Base-by-base conservation (phyloP, 2,329 filamentous ascomycete species). In the Verticillium klebahnii region DNA sequence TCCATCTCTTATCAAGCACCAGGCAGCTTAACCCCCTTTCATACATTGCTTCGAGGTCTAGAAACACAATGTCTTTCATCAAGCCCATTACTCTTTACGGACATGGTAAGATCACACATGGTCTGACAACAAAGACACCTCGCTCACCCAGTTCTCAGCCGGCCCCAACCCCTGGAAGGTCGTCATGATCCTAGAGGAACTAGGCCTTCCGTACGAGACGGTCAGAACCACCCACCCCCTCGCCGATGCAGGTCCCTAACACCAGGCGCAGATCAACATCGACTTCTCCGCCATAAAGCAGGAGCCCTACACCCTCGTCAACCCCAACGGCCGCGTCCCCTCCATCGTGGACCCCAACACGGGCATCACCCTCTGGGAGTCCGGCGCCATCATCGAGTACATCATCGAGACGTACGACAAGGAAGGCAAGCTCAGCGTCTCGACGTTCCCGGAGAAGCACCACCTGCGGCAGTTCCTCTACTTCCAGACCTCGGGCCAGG, bases 261-360 rank as follows among this genome's bases (percentile, higher is more conserved):
- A 6, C 14, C 19, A 36, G 37, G n/a, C 55, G 63, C 62, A 52
- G 45, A 19, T 23, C 4, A 63, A 64, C 0, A 56, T 73, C 52
- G 65, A 61, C 1, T 62, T 71, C 31, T 61, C 69, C 4, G 64
- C 67, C 2, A 37, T 71, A 9, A 73, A 71, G 34, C 60, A 69
- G 52, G 62, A 65, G 34, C 65, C 68, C 5, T 74, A 67, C 60
- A 67, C 64, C 1, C 55, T 62, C 23, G 65, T 75, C 64, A 75
- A 76, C 66, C 72, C 73, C 25, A 75, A 77, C 60, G 73, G 74
- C 14, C 70, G 73, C 1, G 63, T 74, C 1, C 73, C 73, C 2
- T 69, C 71, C 25, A 70, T 75, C 50, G 59, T 69, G 32, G 75
- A 77, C 59, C 74, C 73, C 34, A 75, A 75, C 66, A 72, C 68